A percentile compares a stretch with the other conserved stretches of the same genome.
These are phyloP conservation scores for Ceratocystis ficicola DNA, from an alignment of 2,329 filamentous ascomycete species.

Conservation along the genomic window DNA sequence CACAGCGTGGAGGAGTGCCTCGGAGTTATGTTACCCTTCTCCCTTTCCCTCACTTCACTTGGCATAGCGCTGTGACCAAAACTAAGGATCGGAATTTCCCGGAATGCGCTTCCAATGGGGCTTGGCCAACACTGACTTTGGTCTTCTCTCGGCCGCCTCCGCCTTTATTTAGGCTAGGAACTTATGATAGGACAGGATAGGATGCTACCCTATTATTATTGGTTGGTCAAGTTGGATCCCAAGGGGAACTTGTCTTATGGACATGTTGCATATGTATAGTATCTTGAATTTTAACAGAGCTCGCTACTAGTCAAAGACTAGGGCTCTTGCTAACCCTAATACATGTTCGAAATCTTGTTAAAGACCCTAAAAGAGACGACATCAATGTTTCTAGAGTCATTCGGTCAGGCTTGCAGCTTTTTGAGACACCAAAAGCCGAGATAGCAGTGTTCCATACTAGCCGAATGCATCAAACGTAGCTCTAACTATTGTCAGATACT, in stretches of 20 bases:
- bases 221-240: not conserved
- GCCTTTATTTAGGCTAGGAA: not conserved
- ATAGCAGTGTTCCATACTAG: not conserved
- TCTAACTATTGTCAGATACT: not conserved
- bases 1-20: not conserved
- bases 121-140: not conserved
- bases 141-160: slow-evolving; percentile 9
- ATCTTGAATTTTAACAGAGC: too few relatives aligned
- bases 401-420: not conserved
- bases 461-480: not conserved
- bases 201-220: not conserved
- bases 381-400: too few relatives aligned
- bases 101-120: not conserved
- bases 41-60: not conserved
- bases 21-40: not conserved
- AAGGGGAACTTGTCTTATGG: not conserved
- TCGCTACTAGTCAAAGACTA: too few relatives aligned
- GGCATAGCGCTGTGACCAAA: not conserved
- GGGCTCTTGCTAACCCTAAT: too few relatives aligned
- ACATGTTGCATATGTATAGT: not conserved
- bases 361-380: too few relatives aligned
- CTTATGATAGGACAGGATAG: not conserved
- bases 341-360: too few relatives aligned
- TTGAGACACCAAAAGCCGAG: not conserved
- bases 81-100: not conserved